Evolutionary conservation across 2,329 filamentous ascomycete genomes (phyloP).

Genomic region (Pseudofabraea citricarpa): DNA sequence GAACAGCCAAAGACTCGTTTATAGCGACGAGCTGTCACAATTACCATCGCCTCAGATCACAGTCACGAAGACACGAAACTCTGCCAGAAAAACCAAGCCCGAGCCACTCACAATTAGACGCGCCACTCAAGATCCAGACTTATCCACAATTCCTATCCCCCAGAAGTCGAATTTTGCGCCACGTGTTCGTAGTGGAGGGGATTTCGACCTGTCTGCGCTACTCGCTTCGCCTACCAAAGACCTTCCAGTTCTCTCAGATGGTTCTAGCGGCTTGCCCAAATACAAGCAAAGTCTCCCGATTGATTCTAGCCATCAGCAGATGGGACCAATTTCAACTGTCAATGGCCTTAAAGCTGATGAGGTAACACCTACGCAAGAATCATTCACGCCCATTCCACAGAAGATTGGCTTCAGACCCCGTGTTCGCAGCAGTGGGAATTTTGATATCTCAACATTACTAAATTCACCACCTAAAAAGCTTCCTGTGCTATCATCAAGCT

Average conservation of each 20-base stretch:
- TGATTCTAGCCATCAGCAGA: not conserved
- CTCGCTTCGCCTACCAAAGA: slow-evolving; percentile 21
- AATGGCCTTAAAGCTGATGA: not conserved
- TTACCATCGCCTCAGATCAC: slow-evolving; percentile 11
- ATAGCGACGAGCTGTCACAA: slow-evolving; percentile 25
- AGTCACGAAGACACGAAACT: slow-evolving; percentile 3
- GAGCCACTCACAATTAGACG: slow-evolving; percentile 12
- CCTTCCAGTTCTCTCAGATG: slow-evolving; percentile 17
- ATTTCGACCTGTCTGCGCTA: slow-evolving; percentile 21
- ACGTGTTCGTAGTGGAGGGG: slow-evolving; percentile 14
- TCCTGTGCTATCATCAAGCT: not conserved
- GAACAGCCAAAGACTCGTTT: slow-evolving; percentile 24
- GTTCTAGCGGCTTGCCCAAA: too few species aligned
- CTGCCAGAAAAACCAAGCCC: not conserved
- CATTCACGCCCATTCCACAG: slow-evolving; percentile 22
- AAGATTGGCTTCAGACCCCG: slow-evolving; percentile 18
- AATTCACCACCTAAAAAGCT: not conserved
- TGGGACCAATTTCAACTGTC: not conserved
- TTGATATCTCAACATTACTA: not conserved
- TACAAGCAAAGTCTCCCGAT: slow-evolving; percentile 2
- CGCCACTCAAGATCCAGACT: slow-evolving; percentile 12
- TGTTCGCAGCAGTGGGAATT: slow-evolving; percentile 1
- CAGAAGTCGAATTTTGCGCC: slow-evolving; percentile 28
- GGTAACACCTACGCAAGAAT: not conserved
- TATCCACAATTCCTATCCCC: slow-evolving; percentile 23